Base-by-base conservation (phyloP, 768 basidiomycete species). In the Kwoniella pini region DNA sequence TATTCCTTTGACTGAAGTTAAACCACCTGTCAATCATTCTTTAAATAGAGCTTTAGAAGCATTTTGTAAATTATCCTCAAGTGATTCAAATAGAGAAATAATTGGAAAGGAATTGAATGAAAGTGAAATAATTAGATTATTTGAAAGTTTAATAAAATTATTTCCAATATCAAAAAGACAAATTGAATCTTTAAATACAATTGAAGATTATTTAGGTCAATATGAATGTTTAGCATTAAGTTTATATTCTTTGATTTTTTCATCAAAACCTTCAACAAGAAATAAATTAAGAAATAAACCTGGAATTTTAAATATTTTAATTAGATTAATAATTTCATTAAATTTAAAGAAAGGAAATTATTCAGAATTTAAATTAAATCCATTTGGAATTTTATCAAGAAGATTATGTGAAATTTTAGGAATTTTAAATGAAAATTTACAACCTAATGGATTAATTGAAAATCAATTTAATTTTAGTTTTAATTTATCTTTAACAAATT, bases 201-300 rank as follows among this genome's bases (percentile, higher is more conserved):
- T 70, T 78, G 90, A 71, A 71, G 80, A 68, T 21, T 91, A 89
- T 86, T 76, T 93, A 44, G 85, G 85, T 40, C 88, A 90, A 76
- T 79, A 90, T 63, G 90, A 94, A 81, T 89, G 88, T 67, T 80
- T 83, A 53, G 82, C 88, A 45, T 85, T 93, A 82, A 84, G 85
- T n/a, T 83, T 96, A 40, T 97, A 96, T 80, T 87, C 87, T 36
- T 80, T 97, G 64, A 85, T 87, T 22, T 97, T 92, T 81, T 81
- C 94, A 55, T 85, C 91, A 2, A 84, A 91, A 1, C 86, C 87
- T 3, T 82, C 84, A 26, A 72, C 94, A 63, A 92, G 94, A 80
- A 81, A 82, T 54, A 83, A 80, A 63, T 82, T 92, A 66, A 88
- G 89, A 68, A 76, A 84, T 51, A 80, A 80, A 39, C 82, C 93